A percentile compares a stretch with the other conserved stretches of the same genome.
Conservation (phyloP, 495 filamentous ascomycete species). For the Aspergillus homomorphus region DNA sequence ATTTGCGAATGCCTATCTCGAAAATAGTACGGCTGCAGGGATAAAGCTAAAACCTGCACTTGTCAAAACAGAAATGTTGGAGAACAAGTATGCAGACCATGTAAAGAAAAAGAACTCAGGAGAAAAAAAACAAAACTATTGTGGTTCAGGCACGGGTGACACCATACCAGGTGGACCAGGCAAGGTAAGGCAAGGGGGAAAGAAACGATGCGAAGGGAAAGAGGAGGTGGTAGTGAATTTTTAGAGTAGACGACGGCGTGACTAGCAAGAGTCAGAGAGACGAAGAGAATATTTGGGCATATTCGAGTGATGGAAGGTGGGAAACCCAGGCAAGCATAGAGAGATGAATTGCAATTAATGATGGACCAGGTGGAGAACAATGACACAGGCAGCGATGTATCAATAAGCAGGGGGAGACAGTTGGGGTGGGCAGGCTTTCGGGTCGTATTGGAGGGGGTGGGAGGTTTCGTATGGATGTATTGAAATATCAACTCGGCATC, state of each 20-base stretch:
- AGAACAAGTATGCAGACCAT: slow-evolving; percentile 14
- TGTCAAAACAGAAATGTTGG: slow-evolving; percentile 11
- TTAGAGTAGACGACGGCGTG: slow-evolving; percentile 8
- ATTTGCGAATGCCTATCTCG: slow-evolving; percentile 15
- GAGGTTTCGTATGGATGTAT: no score
- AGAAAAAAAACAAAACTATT: no score
- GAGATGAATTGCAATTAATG: neutral
- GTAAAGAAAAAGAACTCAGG: neutral
- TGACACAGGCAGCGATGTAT: neutral
- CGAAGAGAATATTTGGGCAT: no score
- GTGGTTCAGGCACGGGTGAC: neutral
- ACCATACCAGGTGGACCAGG: slow-evolving; percentile 2
- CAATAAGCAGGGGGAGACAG: neutral
- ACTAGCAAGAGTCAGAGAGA: slow-evolving; percentile 13
- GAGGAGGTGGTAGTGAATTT: neutral
- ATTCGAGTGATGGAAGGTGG: neutral
- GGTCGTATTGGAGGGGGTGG: neutral
- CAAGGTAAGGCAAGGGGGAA: slow-evolving; percentile 1
- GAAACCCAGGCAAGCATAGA: neutral
- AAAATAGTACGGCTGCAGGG: slow-evolving; percentile 17
- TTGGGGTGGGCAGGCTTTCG: no score
- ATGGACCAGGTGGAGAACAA: neutral
- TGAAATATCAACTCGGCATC: neutral
- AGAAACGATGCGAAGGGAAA: neutral
- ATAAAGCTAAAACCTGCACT: slow-evolving; percentile 10